A percentile compares a stretch with the other conserved stretches of the same genome.
These are phyloP conservation scores for Collybia mongolica DNA, from an alignment of 768 basidiomycete species.

Conservation along the genomic window DNA sequence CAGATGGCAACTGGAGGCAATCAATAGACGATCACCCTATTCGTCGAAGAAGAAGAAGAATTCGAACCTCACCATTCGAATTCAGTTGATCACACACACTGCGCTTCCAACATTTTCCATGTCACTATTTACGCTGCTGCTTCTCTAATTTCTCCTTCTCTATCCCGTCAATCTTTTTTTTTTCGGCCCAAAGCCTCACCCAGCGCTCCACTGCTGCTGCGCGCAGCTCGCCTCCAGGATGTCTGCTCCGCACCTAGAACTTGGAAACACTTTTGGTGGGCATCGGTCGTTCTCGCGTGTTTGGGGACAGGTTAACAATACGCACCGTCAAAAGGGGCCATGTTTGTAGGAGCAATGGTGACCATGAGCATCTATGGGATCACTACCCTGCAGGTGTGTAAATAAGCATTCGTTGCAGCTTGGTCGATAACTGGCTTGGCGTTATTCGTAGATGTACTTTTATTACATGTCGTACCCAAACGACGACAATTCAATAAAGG, in stretches of 20 bases:
- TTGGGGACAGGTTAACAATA: not conserved
- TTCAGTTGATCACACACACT: too few species aligned
- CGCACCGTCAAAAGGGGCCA: conserved; percentile 24
- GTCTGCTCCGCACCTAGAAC: conserved; percentile 9
- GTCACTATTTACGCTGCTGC: too few species aligned
- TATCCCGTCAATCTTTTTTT: too few species aligned
- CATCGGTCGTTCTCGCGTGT: not conserved
- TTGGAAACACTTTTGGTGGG: conserved; percentile 32
- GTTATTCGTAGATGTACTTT: conserved; percentile 32
- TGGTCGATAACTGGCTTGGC: not conserved
- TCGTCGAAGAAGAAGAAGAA: too few species aligned
- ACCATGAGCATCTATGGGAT: conserved; percentile 41
- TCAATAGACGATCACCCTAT: too few species aligned
- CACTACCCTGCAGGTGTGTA: conserved; percentile 36
- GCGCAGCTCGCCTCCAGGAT: not conserved
- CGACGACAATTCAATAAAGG: conserved; percentile 30
- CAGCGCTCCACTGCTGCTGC: not conserved
- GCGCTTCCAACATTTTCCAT: too few species aligned
- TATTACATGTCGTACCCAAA: conserved; percentile 40
- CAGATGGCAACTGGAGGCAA: too few species aligned
- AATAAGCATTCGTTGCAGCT: conserved; percentile 10
- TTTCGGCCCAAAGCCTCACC: too few species aligned
- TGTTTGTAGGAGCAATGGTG: conserved; percentile 35
- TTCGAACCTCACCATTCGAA: too few species aligned
- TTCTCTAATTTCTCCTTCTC: too few species aligned